Conservation (phyloP, 805 yeast genomes). For the Schwanniomyces polymorphus region DNA sequence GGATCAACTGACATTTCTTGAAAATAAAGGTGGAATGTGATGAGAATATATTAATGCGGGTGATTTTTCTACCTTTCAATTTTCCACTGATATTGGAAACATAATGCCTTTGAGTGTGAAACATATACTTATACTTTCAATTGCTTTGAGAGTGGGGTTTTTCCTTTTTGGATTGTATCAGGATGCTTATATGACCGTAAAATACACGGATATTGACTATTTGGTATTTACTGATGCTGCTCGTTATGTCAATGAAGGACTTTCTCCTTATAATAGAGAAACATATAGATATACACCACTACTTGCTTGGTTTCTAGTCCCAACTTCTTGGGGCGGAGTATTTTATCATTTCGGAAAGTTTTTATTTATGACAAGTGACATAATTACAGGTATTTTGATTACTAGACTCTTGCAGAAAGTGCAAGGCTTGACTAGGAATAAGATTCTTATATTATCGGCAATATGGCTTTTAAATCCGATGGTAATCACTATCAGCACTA, state of each 20-base stretch:
- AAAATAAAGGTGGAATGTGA: neutral
- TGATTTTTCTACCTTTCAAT: neutral
- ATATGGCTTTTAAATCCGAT: conserved; percentile 93
- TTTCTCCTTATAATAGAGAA: conserved; percentile 78
- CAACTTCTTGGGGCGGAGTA: conserved; percentile 50
- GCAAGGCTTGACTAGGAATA: conserved; percentile 17
- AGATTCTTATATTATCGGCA: conserved; percentile 46
- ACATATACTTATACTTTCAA: conserved; percentile 12
- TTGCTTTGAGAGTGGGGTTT: conserved; percentile 55
- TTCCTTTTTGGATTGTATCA: conserved; percentile 83
- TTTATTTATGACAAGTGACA: conserved; percentile 73
- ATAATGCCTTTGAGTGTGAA: neutral
- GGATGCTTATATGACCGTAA: conserved; percentile 73
- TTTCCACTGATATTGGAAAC: neutral
- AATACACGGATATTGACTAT: conserved; percentile 94
- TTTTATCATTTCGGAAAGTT: conserved; percentile 73
- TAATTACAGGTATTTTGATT: conserved; percentile 71
- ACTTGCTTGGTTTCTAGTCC: conserved; percentile 77
- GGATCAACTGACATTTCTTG: conserved; percentile 6
- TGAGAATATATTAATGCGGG: neutral
- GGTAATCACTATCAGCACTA: conserved; percentile 88
- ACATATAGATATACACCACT: conserved; percentile 94
- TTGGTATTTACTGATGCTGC: conserved; percentile 94
- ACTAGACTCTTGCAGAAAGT: conserved; percentile 9
- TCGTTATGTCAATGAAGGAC: conserved; percentile 53